A percentile compares a stretch with the other conserved stretches of the same genome.
Conservation (phyloP, 495 filamentous ascomycete genomes). For the Parathielavia hyrcaniae region DNA sequence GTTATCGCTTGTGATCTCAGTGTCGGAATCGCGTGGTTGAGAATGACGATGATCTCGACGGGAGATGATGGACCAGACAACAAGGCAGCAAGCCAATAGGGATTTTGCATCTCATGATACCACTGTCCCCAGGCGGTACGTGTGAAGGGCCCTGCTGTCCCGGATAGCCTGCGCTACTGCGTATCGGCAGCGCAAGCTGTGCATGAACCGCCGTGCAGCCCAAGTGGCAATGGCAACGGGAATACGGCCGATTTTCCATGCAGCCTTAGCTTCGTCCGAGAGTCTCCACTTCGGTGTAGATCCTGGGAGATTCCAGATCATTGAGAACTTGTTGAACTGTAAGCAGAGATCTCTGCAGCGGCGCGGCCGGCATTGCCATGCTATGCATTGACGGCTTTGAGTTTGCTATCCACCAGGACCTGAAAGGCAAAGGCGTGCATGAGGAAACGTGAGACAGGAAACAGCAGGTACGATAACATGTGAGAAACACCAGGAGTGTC, state of each 20-base stretch:
- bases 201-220: constrained; percentile 16
- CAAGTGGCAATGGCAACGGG: background rate
- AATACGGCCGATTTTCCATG: background rate
- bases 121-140: background rate
- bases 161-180: constrained; percentile 11
- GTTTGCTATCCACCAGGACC: no score
- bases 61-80: no score
- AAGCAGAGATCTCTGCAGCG: no score
- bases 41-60: no score
- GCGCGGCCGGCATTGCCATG: no score
- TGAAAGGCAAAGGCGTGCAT: background rate
- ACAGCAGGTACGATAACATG: background rate
- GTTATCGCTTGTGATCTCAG: no score
- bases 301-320: background rate
- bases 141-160: constrained; percentile 2
- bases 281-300: background rate
- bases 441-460: background rate
- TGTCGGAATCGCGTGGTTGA: no score
- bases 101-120: background rate
- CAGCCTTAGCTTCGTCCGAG: constrained; percentile 1
- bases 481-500: background rate
- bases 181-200: constrained; percentile 12
- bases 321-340: background rate
- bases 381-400: no score
- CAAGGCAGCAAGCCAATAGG: no score